A percentile compares a stretch with the other conserved stretches of the same genome.
phyloP scores from a whole-genome alignment of 2,329 filamentous ascomycete species.

The Pezicula radicicola region DNA sequence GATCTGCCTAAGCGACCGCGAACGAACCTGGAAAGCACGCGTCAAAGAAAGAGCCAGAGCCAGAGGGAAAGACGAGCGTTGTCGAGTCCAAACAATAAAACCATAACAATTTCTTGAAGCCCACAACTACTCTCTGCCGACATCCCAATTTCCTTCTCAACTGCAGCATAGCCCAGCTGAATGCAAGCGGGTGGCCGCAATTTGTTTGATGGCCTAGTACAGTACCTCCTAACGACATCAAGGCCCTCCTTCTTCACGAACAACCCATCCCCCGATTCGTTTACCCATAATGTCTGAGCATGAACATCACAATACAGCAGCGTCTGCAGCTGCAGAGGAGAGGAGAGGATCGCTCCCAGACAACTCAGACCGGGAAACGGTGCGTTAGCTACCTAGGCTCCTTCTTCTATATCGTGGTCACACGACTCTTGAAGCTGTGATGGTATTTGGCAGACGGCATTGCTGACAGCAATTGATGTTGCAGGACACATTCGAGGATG shows the following conservation, averaged over 20 bases:
- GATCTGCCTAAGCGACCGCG: not conserved
- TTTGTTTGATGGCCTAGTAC: slow-evolving; percentile 9
- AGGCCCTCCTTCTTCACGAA: not conserved
- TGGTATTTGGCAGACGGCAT: slow-evolving; percentile 2
- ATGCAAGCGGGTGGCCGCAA: not conserved
- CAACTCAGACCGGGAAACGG: slow-evolving; percentile 17
- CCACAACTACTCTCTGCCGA: not conserved
- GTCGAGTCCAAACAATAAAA: too few species aligned
- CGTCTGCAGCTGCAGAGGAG: slow-evolving; percentile 5
- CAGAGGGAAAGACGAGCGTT: too few species aligned
- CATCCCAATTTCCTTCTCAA: not conserved
- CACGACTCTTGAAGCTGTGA: slow-evolving; percentile 12
- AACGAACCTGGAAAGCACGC: not conserved
- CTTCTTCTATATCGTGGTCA: slow-evolving; percentile 11
- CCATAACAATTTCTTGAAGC: not conserved
- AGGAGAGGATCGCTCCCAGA: slow-evolving; percentile 8
- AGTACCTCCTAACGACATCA: slow-evolving; percentile 2
- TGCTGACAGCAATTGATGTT: slow-evolving; percentile 6
- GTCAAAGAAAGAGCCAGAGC: too few species aligned
- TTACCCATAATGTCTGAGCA: slow-evolving; percentile 3
- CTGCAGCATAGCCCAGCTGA: not conserved
- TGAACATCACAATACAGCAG: slow-evolving; percentile 11
- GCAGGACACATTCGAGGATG: slow-evolving; percentile 83
- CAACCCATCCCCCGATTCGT: not conserved
- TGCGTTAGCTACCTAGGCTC: slow-evolving; percentile 5